These are phyloP conservation scores for Diophrys sp. DNA, from an alignment of 73 alveolate genomes.

Conservation along the genomic window DNA sequence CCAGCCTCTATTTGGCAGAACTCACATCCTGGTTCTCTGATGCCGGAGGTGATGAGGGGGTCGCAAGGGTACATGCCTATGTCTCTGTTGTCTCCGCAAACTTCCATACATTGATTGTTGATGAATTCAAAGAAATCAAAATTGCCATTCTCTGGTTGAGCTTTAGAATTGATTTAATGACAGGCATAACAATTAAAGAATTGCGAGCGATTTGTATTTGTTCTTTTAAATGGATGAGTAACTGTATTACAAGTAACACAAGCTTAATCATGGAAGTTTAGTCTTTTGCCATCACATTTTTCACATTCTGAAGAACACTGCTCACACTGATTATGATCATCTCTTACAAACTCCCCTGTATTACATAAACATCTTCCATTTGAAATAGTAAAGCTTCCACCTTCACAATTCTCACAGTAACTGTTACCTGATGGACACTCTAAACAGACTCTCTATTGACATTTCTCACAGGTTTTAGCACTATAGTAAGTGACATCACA, in stretches of 20 bases:
- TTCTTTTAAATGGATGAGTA: background rate
- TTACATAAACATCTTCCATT: background rate
- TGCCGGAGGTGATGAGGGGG: background rate
- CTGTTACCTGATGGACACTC: background rate
- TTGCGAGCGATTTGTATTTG: background rate
- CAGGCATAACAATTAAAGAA: background rate
- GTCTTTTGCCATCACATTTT: background rate
- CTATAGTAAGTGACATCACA: background rate
- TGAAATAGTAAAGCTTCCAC: no score
- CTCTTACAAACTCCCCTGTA: background rate
- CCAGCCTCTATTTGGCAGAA: background rate
- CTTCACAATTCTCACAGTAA: background rate
- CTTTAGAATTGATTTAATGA: no score
- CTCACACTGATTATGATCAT: background rate
- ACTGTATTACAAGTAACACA: background rate
- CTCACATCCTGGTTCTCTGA: slow-evolving; percentile 12
- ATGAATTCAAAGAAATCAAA: no score
- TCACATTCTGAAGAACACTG: background rate
- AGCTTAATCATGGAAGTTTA: background rate
- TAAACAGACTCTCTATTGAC: background rate
- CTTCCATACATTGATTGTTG: slow-evolving; percentile 8
- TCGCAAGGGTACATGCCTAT: slow-evolving; percentile 11
- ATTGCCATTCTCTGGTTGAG: background rate
- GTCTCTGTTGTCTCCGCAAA: slow-evolving; percentile 18
- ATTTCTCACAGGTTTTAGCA: background rate